These are phyloP conservation scores for Ophiostoma populinum DNA, from an alignment of 2,329 filamentous ascomycete species.

Conservation along the genomic window DNA sequence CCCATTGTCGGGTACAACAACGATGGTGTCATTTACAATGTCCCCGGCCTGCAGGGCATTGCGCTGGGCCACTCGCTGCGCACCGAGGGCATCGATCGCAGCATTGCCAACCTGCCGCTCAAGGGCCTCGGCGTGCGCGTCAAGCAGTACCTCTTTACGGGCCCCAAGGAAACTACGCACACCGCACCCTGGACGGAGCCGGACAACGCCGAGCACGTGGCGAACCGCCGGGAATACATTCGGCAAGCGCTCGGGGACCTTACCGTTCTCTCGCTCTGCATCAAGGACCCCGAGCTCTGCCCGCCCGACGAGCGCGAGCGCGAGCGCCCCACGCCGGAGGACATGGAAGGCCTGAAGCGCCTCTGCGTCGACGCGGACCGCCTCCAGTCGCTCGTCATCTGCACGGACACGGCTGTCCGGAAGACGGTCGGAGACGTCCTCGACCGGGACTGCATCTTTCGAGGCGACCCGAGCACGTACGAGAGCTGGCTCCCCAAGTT, in stretches of 20 bases:
- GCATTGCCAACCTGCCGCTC: constrained; percentile 3
- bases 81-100: neutral
- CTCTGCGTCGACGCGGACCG: neutral
- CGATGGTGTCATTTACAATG: constrained; percentile 1
- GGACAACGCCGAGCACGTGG: neutral
- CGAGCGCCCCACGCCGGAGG: neutral
- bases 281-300: no score
- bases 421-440: constrained; percentile 16
- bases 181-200: no score
- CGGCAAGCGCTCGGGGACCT: neutral
- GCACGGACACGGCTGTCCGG: neutral
- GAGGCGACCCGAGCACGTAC: no score
- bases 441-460: no score
- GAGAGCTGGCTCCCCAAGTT: no score
- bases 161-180: no score
- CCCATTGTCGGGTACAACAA: neutral
- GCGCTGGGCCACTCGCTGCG: constrained; percentile 5
- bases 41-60: constrained; percentile 5
- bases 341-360: constrained; percentile 3
- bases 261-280: neutral
- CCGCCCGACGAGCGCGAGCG: no score
- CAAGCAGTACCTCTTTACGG: no score
- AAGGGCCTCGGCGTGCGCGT: constrained; percentile 4
- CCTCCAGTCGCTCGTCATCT: constrained; percentile 1
- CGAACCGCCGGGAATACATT: neutral